These are phyloP conservation scores for Pseudogymnoascus sp. DNA, from an alignment of 2,329 filamentous ascomycete species.

Conservation along the genomic window DNA sequence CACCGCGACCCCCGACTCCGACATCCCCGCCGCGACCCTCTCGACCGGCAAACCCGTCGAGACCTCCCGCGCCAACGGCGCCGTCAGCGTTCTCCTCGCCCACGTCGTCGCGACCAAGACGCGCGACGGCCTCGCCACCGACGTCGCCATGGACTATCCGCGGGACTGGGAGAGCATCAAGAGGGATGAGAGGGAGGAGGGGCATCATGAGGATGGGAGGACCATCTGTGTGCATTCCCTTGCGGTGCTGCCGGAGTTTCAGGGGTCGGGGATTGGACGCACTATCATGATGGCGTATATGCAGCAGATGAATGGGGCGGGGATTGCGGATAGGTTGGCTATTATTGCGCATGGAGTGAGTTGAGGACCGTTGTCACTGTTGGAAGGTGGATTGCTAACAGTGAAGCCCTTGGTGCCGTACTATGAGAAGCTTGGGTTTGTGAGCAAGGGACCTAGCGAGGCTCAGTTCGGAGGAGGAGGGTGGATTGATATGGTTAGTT, in stretches of 20 bases:
- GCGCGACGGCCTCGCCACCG: slow-evolving; percentile 56
- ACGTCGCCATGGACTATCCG: slow-evolving; percentile 71
- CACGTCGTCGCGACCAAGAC: slow-evolving; percentile 74
- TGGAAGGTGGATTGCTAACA: slow-evolving; percentile 13
- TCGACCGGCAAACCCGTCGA: slow-evolving; percentile 52
- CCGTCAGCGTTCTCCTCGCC: slow-evolving; percentile 60
- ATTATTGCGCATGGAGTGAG: slow-evolving; percentile 68
- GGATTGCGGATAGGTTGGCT: slow-evolving; percentile 64
- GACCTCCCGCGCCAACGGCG: slow-evolving; percentile 50
- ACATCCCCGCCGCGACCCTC: slow-evolving; percentile 49
- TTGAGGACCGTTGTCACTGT: slow-evolving; percentile 15
- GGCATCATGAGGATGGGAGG: slow-evolving; percentile 66
- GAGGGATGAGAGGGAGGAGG: slow-evolving; percentile 43
- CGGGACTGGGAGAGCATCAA: slow-evolving; percentile 54
- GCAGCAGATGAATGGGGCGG: slow-evolving; percentile 65
- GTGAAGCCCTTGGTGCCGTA: slow-evolving; percentile 61
- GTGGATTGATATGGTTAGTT: slow-evolving; percentile 73
- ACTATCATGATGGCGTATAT: slow-evolving; percentile 71
- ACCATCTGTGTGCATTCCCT: slow-evolving; percentile 80
- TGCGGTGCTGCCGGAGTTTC: slow-evolving; percentile 69
- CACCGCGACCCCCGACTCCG: slow-evolving; percentile 46
- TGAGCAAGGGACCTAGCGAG: slow-evolving; percentile 59
- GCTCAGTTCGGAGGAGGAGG: slow-evolving; percentile 70
- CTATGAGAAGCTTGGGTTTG: slow-evolving; percentile 72
- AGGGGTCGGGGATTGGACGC: slow-evolving; percentile 66